These are phyloP conservation scores for Solanum hybrid DNA, from an alignment of 305 asterid species.

Conservation along the genomic window DNA sequence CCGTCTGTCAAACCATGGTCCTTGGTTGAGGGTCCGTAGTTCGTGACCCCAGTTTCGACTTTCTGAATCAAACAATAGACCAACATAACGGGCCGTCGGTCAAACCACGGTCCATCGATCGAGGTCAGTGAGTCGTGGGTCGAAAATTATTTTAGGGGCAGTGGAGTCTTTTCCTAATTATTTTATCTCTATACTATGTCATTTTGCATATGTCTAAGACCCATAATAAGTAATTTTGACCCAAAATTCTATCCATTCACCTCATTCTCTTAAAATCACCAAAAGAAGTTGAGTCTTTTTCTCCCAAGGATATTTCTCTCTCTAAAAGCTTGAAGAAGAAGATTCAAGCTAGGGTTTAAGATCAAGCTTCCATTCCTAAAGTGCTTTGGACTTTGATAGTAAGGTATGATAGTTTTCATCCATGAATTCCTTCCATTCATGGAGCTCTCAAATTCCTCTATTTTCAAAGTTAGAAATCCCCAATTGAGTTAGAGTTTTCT, in stretches of 20 bases:
- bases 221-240: not conserved
- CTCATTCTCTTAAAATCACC: not conserved
- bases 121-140: not conserved
- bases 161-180: not conserved
- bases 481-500: not conserved
- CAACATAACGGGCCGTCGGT: not conserved
- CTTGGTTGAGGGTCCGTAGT: not conserved
- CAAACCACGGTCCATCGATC: not conserved
- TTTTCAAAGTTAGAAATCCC: not conserved
- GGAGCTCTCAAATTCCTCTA: not conserved
- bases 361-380: not conserved
- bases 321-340: not conserved
- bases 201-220: not conserved
- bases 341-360: not conserved
- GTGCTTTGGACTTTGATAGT: not conserved
- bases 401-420: not conserved
- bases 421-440: not conserved
- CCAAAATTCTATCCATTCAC: not conserved
- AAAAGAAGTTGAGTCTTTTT: not conserved
- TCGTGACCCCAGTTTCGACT: not conserved
- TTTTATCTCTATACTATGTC: not conserved
- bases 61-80: not conserved
- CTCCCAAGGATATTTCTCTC: not conserved
- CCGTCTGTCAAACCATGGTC: not conserved
- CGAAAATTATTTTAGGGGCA: not conserved